Evolutionary conservation across 2,329 filamentous ascomycete genomes (phyloP).

Genomic region (Kalmusia sp.): DNA sequence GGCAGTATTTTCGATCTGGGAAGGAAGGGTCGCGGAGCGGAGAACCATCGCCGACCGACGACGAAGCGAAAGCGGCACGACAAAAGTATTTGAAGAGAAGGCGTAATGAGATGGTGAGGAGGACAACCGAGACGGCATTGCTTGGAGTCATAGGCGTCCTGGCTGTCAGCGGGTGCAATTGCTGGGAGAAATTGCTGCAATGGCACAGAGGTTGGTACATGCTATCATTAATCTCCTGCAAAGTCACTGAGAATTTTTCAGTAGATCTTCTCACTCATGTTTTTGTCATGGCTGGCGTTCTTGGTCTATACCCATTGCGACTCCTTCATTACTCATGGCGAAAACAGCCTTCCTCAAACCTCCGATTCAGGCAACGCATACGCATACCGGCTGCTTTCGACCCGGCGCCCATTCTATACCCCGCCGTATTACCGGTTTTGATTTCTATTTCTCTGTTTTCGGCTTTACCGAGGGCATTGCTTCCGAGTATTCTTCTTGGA

Average conservation of each 20-base stretch:
- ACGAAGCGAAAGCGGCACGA: slow-evolving; percentile 51
- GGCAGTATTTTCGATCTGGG: slow-evolving; percentile 45
- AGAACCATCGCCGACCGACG: slow-evolving; percentile 33
- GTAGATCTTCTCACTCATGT: slow-evolving; percentile 52
- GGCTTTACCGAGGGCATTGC: slow-evolving; percentile 65
- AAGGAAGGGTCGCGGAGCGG: slow-evolving; percentile 23
- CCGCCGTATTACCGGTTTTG: slow-evolving; percentile 75
- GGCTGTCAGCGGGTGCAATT: slow-evolving; percentile 49
- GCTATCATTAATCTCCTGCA: neutral
- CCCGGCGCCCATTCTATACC: slow-evolving; percentile 89
- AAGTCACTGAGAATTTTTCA: slow-evolving; percentile 25
- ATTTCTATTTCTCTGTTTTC: slow-evolving; percentile 77
- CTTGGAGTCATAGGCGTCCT: slow-evolving; percentile 60
- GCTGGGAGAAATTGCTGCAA: slow-evolving; percentile 39
- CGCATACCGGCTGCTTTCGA: slow-evolving; percentile 82
- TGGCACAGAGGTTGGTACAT: slow-evolving; percentile 50
- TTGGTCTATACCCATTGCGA: slow-evolving; percentile 48
- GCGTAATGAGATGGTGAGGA: slow-evolving; percentile 84
- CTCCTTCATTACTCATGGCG: slow-evolving; percentile 42
- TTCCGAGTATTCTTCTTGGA: slow-evolving; percentile 83
- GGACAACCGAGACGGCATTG: slow-evolving; percentile 62
- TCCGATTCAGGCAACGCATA: slow-evolving; percentile 54
- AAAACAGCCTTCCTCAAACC: slow-evolving; percentile 28
- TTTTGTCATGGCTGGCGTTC: slow-evolving; percentile 34
- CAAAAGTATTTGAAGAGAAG: slow-evolving; percentile 83